Percentiles rank a stretch among this genome's conserved stretches.
These are phyloP conservation scores for Colletotrichum neosansevieriae DNA, from an alignment of 2,329 filamentous ascomycete genomes.

Conservation along the genomic window DNA sequence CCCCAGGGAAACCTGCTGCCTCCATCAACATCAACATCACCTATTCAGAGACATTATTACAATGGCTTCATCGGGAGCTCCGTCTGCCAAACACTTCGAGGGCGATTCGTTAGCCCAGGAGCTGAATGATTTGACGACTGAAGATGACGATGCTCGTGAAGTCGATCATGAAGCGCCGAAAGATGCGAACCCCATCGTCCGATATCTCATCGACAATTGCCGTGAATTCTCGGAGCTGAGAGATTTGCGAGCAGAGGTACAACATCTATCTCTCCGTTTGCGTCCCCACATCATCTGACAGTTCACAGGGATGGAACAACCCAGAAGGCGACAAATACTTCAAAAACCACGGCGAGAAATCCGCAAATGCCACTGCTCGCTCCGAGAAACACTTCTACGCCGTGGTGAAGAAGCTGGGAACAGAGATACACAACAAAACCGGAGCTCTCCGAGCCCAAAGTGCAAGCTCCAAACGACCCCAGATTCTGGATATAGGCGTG, in stretches of 20 bases:
- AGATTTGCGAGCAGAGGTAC: background rate
- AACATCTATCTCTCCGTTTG: background rate
- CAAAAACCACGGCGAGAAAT: constrained; percentile 50
- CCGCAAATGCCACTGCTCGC: constrained; percentile 49
- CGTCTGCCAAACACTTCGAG: too few relatives aligned
- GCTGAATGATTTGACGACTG: too few relatives aligned
- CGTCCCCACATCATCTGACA: too few relatives aligned
- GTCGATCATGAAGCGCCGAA: too few relatives aligned
- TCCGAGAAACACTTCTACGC: constrained; percentile 49
- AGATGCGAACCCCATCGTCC: too few relatives aligned
- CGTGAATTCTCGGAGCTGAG: background rate
- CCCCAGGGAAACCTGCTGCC: too few relatives aligned
- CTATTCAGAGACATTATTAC: too few relatives aligned
- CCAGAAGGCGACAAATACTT: constrained; percentile 57
- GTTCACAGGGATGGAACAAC: constrained; percentile 58
- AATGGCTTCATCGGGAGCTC: too few relatives aligned
- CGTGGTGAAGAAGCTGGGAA: constrained; percentile 58
- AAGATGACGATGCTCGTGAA: too few relatives aligned
- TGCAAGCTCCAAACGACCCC: background rate
- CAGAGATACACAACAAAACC: constrained; percentile 54
- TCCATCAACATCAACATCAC: too few relatives aligned
- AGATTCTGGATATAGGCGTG: too few relatives aligned
- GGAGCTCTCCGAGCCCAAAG: constrained; percentile 46
- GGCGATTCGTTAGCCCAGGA: too few relatives aligned
- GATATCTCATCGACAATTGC: background rate